Base-by-base conservation (phyloP, 2,329 filamentous ascomycete species). In the Colletotrichum limetticola region DNA sequence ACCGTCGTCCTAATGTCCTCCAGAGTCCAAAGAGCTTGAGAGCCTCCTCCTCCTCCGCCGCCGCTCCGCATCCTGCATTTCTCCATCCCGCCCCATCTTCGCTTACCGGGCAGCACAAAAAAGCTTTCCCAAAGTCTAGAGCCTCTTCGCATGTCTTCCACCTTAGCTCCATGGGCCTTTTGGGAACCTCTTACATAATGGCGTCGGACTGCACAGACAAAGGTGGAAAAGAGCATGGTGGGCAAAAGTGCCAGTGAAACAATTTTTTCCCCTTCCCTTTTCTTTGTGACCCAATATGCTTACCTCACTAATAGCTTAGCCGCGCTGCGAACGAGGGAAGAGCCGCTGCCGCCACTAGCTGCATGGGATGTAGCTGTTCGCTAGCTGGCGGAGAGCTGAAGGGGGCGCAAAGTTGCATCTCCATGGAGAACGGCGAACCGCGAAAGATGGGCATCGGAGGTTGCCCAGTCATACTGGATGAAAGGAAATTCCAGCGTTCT, bases 141-240 rank as follows among this genome's bases (percentile, higher is more conserved):
- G 56, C 42, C 9, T 49, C 11, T 35, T 14, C 4, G 3, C 11
- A 12, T 59, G 57, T 30, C 30, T 49, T 16, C 16, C 12, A 46
- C n/a, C 35, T 55, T 14, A 19, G 42, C 53, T 53, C 56, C 19
- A 35, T 19, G 30, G 19, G 19, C 11, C 22, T 11, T 55, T 57
- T 37, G 14, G 14, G 16, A 49, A 46, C 16, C 35, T 65, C 42
- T 72, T 70, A 65, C 66, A 16, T 69, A 72, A 72, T 60, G 52
- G 65, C 65, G 42, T 19, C 49, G 53, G 0, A 9, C 19, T 52
- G 4, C n/a, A 2, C 22, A 49, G 30, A n/a, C 37, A 24, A n/a
- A n/a, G 57, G n/a, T 65, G 59, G 35, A 49, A 42, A 32, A 57
- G 56, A 32, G 30, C 30, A 32, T 32, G 30, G 32, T 32, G 32